Evolutionary conservation across 441 rosid species (phyloP), one percentile per base, ranked within the genome.

Genomic region (Populus tomentosa): DNA sequence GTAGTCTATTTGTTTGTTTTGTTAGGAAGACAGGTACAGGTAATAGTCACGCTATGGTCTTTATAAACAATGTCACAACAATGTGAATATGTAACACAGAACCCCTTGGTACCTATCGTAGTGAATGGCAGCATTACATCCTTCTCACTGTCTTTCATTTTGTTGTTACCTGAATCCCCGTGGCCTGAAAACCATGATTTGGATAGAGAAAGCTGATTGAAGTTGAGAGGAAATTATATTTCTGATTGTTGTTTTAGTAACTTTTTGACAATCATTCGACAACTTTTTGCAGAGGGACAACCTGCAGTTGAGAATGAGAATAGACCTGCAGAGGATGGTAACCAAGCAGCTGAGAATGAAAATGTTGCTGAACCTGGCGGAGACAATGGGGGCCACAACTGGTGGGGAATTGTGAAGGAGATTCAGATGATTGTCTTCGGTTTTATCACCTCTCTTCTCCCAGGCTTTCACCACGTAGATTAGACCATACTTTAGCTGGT

Each of bases 391-490:
- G 94, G 93, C 73, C 91, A 94, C 59, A 87, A 85, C 23, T 91
- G 97, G 99, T 94, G 99, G 99, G 96, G 92, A 74, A 89, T 96
- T 67, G 90, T 91, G 70, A 96, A 90, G 86, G 99, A 96, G 88
- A 90, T 96, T 82, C 98, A 96, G 83, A 91, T 96, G 97, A 90
- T 96, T 13, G 92, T 96, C 66, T 92, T 96, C 11, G 99, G 99
- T 71, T 96, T 94, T 86, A 92, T 96, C 70, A 92, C 99, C 33
- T 96, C 98, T 46, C 92, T 94, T 53, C 98, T 96, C 72, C 99
- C 99, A 7, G 98, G 98, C 67, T 92, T 96, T 81, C 97, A 94
- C 85, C 88, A 96, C 88, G 77, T 91, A 79, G 99, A 96, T 70
- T 96, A 93, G 87, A 40, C 81, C 30, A 24, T 75, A 46, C 65